Conservation (phyloP, 1,139 yeast species). For the Entelexis paramagnoliae region DNA sequence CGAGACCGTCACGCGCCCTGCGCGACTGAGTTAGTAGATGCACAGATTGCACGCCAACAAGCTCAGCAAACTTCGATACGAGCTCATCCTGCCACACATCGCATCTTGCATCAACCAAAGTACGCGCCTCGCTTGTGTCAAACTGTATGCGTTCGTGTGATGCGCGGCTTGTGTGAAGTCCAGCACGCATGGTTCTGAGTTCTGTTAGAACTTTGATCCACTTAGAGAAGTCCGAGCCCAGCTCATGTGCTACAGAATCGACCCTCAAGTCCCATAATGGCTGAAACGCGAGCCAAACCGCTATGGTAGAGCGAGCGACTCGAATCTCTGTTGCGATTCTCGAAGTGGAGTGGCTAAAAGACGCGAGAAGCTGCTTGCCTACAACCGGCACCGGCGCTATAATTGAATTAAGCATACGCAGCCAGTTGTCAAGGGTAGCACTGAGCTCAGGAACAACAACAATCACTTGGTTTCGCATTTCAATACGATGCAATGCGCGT, state of each 20-base stretch:
- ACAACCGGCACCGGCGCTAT: not conserved
- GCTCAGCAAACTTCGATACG: slow-evolving; percentile 37
- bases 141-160: not conserved
- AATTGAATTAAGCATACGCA: slow-evolving; percentile 5
- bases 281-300: slow-evolving; percentile 49
- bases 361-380: not conserved
- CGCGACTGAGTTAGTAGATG: not conserved
- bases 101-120: slow-evolving; percentile 40
- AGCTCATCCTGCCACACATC: slow-evolving; percentile 49
- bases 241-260: slow-evolving; percentile 29
- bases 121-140: not conserved
- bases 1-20: not conserved
- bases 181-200: not conserved
- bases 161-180: not conserved
- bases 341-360: not conserved
- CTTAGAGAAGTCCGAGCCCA: slow-evolving; percentile 30
- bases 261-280: slow-evolving; percentile 48
- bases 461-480: not conserved
- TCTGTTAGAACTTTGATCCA: not conserved
- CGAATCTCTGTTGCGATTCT: not conserved
- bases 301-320: slow-evolving; percentile 33
- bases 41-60: slow-evolving; percentile 25
- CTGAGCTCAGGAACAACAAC: slow-evolving; percentile 2
- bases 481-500: not conserved
- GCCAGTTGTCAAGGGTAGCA: slow-evolving; percentile 2